Percentiles rank a stretch among this genome's conserved stretches.
These are phyloP conservation scores for Cercospora sp. DNA, from an alignment of 2,329 filamentous ascomycete species.

Conservation along the genomic window DNA sequence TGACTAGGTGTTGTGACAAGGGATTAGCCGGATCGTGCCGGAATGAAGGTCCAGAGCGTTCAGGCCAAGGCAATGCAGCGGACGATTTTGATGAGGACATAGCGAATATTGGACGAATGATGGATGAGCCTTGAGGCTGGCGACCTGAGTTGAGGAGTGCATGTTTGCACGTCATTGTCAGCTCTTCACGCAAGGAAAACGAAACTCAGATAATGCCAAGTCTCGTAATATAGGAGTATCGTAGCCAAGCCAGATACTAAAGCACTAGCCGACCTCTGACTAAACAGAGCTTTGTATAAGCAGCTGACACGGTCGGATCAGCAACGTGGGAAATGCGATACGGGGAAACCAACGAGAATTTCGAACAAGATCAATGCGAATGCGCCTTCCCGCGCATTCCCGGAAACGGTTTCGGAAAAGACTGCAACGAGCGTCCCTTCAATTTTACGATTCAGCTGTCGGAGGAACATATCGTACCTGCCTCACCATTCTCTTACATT, in stretches of 20 bases:
- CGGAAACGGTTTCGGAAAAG: background rate
- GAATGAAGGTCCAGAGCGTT: background rate
- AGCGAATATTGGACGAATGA: no score
- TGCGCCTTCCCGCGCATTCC: background rate
- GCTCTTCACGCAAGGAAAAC: background rate
- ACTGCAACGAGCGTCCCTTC: background rate
- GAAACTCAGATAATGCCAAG: background rate
- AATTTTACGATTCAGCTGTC: background rate
- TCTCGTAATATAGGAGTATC: background rate
- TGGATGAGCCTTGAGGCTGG: no score
- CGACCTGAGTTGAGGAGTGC: background rate
- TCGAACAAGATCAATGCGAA: background rate
- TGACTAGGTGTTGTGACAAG: background rate
- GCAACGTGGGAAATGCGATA: background rate
- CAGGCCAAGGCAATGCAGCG: background rate
- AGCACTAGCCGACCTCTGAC: background rate
- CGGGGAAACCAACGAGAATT: background rate
- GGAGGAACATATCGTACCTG: background rate
- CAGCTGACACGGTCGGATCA: background rate
- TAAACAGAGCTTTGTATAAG: background rate
- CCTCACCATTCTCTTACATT: background rate
- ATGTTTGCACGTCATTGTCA: background rate
- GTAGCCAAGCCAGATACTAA: background rate
- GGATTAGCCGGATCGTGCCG: background rate
- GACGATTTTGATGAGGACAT: background rate